A percentile compares a stretch with the other conserved stretches of the same genome.
These are phyloP conservation scores for Pisolithus orientalis DNA, from an alignment of 768 basidiomycete genomes.

Conservation along the genomic window DNA sequence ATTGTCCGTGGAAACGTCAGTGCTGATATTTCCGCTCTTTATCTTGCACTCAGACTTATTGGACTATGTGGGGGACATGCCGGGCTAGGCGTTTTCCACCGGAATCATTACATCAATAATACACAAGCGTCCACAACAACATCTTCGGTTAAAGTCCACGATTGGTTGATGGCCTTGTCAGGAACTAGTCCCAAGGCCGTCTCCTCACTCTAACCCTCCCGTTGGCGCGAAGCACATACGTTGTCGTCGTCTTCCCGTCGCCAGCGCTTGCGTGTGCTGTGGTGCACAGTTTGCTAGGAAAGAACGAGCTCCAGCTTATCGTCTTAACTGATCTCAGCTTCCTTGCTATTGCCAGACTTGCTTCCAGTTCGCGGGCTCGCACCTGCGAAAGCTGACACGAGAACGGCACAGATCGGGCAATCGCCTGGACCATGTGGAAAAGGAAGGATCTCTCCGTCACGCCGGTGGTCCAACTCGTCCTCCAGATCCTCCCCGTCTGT, in stretches of 20 bases:
- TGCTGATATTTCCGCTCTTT: neutral
- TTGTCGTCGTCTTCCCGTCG: conserved; percentile 29
- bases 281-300: conserved; percentile 17
- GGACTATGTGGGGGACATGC: too few species aligned
- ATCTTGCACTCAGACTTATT: neutral
- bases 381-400: conserved; percentile 23
- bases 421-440: conserved; percentile 28
- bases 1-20: neutral
- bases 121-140: neutral
- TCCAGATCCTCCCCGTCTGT: conserved; percentile 13
- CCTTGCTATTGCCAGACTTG: conserved; percentile 39
- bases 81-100: neutral
- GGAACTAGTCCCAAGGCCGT: conserved; percentile 29
- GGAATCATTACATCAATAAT: neutral
- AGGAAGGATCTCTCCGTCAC: conserved; percentile 12
- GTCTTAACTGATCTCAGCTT: conserved; percentile 37
- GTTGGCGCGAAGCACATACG: conserved; percentile 35
- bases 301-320: conserved; percentile 51
- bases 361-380: conserved; percentile 40
- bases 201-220: conserved; percentile 40
- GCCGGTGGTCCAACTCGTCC: neutral
- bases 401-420: conserved; percentile 32
- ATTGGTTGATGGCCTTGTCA: neutral
- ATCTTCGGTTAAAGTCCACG: neutral
- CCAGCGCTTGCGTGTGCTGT: conserved; percentile 13